phyloP scores from a whole-genome alignment of 129 eudicot genomes.

The Apium graveolens region DNA sequence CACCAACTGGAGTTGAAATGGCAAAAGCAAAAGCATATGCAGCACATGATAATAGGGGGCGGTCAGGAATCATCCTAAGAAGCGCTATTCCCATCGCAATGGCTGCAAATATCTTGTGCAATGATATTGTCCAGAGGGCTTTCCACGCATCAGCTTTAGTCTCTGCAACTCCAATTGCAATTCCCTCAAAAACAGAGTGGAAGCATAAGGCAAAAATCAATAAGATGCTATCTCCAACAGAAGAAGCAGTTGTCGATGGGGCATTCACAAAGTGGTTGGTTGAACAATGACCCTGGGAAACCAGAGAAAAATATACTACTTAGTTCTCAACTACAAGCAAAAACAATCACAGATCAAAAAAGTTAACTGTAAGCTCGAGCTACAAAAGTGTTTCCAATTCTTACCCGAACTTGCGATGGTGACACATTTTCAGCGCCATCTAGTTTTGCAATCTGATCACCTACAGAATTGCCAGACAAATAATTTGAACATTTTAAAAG shows the following conservation, averaged over 20 bases:
- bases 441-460: constrained; percentile 3
- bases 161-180: constrained; percentile 82
- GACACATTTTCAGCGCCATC: not conserved
- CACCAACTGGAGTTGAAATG: constrained; percentile 77
- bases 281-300: constrained; percentile 12
- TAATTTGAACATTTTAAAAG: not conserved
- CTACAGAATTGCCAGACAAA: not conserved
- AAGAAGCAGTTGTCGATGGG: constrained; percentile 33
- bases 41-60: constrained; percentile 68
- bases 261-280: constrained; percentile 13
- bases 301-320: not conserved
- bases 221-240: constrained; percentile 73
- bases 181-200: constrained; percentile 90
- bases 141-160: constrained; percentile 81
- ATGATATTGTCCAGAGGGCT: constrained; percentile 78
- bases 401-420: constrained; percentile 7
- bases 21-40: constrained; percentile 82
- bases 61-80: constrained; percentile 70
- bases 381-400: not conserved
- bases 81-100: constrained; percentile 93
- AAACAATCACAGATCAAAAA: not conserved
- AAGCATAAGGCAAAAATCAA: constrained; percentile 72
- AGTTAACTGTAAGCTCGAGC: not conserved
- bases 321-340: not conserved
- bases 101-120: constrained; percentile 93